Evolutionary conservation across 2,329 filamentous ascomycete genomes (phyloP).

Genomic region (Fusarium decemcellulare): DNA sequence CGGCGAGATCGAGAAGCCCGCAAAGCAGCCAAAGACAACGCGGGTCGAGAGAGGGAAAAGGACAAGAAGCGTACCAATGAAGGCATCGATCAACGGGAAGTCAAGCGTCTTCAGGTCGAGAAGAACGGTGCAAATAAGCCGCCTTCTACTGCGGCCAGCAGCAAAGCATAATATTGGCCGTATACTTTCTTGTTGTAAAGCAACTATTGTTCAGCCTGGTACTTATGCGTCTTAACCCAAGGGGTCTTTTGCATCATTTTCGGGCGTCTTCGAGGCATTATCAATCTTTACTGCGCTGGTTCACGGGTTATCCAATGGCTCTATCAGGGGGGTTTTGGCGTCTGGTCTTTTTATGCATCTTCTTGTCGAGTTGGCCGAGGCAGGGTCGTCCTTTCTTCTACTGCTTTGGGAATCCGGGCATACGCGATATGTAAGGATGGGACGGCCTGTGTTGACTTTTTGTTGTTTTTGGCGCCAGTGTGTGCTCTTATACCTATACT

Average conservation of each 20-base stretch:
- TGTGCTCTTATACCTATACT: constrained; percentile 24
- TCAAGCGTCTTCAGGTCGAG: constrained; percentile 53
- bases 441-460: constrained; percentile 8
- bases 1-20: constrained; percentile 70
- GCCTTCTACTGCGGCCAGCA: constrained; percentile 19
- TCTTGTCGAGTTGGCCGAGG: constrained; percentile 3
- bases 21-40: constrained; percentile 58
- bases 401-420: constrained; percentile 1
- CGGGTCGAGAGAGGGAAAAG: constrained; percentile 48
- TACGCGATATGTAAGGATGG: neutral
- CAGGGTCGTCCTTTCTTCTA: constrained; percentile 4
- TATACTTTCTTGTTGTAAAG: neutral
- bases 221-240: neutral
- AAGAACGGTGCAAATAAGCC: constrained; percentile 39
- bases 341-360: constrained; percentile 23
- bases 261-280: constrained; percentile 14
- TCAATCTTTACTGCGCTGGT: constrained; percentile 1
- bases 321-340: constrained; percentile 9
- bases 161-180: constrained; percentile 22
- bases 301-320: constrained; percentile 10
- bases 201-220: neutral
- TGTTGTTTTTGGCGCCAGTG: constrained; percentile 18
- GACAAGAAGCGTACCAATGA: constrained; percentile 59
- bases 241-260: constrained; percentile 13
- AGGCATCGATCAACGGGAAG: constrained; percentile 48